These are phyloP conservation scores for Citrus reticulata DNA, from an alignment of 345 rosid species.

Conservation along the genomic window DNA sequence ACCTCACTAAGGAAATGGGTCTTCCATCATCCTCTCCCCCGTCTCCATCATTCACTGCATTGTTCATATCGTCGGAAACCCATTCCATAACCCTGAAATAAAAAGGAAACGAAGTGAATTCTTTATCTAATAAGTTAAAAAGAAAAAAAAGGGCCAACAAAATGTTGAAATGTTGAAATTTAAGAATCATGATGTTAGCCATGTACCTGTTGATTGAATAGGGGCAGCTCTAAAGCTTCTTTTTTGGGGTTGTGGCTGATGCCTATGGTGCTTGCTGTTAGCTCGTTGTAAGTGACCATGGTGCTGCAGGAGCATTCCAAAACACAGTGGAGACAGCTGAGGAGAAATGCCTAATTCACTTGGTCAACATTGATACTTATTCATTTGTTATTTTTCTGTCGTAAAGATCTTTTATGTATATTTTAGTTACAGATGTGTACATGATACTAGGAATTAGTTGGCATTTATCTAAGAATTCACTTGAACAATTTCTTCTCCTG, in stretches of 20 bases:
- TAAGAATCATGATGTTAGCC: not conserved
- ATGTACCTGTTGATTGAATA: slow-evolving; percentile 36
- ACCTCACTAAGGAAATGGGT: slow-evolving; percentile 30
- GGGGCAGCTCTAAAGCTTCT: slow-evolving; percentile 19
- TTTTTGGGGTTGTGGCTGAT: slow-evolving; percentile 30
- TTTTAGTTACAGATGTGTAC: too few species aligned
- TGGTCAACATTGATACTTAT: too few species aligned
- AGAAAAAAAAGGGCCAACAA: not conserved
- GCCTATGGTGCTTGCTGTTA: slow-evolving; percentile 6
- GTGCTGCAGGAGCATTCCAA: too few species aligned
- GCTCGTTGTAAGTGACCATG: slow-evolving; percentile 41
- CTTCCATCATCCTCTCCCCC: slow-evolving; percentile 55
- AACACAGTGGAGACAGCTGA: too few species aligned
- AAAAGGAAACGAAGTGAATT: not conserved
- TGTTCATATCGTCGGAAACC: slow-evolving; percentile 59
- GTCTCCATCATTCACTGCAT: slow-evolving; percentile 68
- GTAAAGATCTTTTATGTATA: too few species aligned
- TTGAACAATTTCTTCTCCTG: too few species aligned
- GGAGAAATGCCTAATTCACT: too few species aligned
- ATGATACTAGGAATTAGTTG: too few species aligned
- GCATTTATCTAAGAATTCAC: too few species aligned
- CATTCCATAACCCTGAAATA: slow-evolving; percentile 35
- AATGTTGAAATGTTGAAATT: not conserved
- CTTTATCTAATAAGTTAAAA: not conserved
- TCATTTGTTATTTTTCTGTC: too few species aligned